Base-by-base conservation (phyloP, 768 basidiomycete genomes). In the Podaxis mareebaensis region DNA sequence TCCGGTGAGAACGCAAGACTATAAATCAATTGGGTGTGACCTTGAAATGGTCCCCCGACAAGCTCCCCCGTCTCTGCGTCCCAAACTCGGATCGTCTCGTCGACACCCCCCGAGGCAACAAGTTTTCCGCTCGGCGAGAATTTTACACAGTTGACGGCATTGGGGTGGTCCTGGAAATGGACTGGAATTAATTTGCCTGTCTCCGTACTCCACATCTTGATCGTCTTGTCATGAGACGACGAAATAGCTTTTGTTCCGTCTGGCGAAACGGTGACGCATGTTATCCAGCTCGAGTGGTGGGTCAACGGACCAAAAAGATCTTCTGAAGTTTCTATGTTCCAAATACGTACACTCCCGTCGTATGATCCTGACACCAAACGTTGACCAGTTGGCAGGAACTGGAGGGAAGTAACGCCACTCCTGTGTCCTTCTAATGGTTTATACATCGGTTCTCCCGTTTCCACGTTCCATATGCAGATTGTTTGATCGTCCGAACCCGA, bases 1-100 rank as follows among this genome's bases (percentile, higher is more conserved):
- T 66, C 54, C 17, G 56, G 61, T 11, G 65, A 72, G 65, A 78
- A 76, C 1, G 72, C 69, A 39, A 79, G 55, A 2, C 73, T 70
- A 15, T 81, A 83, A 39, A 79, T 70, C 46, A 69, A 73, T 56
- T 72, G 71, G 26, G 57, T 61, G 58, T 79, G 78, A 17, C 74
- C 78, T 26, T 64, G 64, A 64, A 77, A 57, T 1, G 49, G 55
- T 6, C 68, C 65, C 15, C 52, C 61, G n/a, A 54, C 39, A 20
- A 53, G 51, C 17, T 66, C 60, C 2, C 69, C 68, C 4, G 60
- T 67, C 46, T 64, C 59, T 3, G 65, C 63, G 22, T 68, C 67
- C 70, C 68, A 71, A 20, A 69, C 61, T 22, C 70, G 62, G 30
- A 72, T 68, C 6, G 68, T 67, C 15, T 64, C 55, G 60, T 72